phyloP scores from a whole-genome alignment of 1,284 basidiomycete species.

The Inonotus obliquus region DNA sequence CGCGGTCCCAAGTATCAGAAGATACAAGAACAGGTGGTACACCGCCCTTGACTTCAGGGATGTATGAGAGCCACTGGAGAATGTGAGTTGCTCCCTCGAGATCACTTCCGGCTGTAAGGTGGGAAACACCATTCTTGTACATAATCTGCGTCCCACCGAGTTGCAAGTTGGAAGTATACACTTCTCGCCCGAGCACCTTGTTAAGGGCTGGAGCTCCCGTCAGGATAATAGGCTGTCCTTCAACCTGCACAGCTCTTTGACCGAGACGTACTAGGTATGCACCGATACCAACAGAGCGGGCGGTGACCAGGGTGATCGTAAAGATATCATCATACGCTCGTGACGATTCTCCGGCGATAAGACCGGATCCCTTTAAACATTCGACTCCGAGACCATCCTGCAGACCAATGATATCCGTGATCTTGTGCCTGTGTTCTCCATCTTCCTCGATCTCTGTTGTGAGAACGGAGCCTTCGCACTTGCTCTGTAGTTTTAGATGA shows the following conservation, averaged over 20 bases:
- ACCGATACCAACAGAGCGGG: conserved; percentile 98
- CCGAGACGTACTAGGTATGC: conserved; percentile 98
- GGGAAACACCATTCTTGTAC: conserved; percentile 99
- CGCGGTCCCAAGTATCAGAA: conserved; percentile 87
- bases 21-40: conserved; percentile 73
- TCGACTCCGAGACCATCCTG: conserved; percentile 99
- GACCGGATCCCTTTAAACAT: conserved; percentile 91
- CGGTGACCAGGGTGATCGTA: conserved; percentile 98
- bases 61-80: conserved; percentile 92
- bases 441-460: conserved; percentile 83
- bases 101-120: conserved; percentile 92
- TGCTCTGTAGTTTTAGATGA: conserved; percentile 78
- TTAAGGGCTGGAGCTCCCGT: conserved; percentile 97
- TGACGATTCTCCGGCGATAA: conserved; percentile 98
- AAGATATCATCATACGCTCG: conserved; percentile 99
- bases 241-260: conserved; percentile 97
- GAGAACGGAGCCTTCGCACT: conserved; percentile 73
- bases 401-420: conserved; percentile 94
- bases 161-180: conserved; percentile 98
- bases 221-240: conserved; percentile 98
- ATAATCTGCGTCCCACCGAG: conserved; percentile 99
- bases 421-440: conserved; percentile 87
- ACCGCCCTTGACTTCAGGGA: conserved; percentile 78
- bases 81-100: conserved; percentile 92
- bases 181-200: conserved; percentile 98